Percentiles rank a stretch among this genome's conserved stretches.
Evolutionary conservation across 352 stramenopile genomes (phyloP).

Genomic region (Albugo laibachii): DNA sequence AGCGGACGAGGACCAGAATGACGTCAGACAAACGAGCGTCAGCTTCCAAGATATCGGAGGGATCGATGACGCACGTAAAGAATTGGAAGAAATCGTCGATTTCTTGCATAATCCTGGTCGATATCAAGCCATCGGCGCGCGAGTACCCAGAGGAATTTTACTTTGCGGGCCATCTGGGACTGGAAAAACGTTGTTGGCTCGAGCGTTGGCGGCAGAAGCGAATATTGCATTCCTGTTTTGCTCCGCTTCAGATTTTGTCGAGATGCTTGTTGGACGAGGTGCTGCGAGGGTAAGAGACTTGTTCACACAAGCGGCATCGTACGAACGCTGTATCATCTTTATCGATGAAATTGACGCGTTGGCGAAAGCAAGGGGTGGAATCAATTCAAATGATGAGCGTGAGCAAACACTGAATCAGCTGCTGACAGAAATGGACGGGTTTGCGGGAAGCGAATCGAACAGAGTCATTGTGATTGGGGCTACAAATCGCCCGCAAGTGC

Average conservation of each 20-base stretch:
- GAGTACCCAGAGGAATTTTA: conserved; percentile 85
- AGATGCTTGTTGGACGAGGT: conserved; percentile 91
- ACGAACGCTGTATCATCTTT: conserved; percentile 94
- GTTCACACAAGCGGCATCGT: conserved; percentile 86
- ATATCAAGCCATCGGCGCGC: conserved; percentile 86
- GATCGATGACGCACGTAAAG: conserved; percentile 85
- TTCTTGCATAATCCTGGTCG: conserved; percentile 83
- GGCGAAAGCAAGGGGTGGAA: conserved; percentile 58
- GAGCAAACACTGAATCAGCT: conserved; percentile 93
- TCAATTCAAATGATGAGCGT: conserved; percentile 88
- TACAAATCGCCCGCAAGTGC: conserved; percentile 91
- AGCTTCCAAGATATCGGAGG: conserved; percentile 87
- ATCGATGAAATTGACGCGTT: conserved; percentile 96
- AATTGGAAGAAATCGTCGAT: conserved; percentile 90
- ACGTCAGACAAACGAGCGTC: conserved; percentile 10
- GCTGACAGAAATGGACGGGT: conserved; percentile 78
- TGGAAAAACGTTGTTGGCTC: conserved; percentile 89
- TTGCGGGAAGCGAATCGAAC: conserved; percentile 77
- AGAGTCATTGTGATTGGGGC: conserved; percentile 92
- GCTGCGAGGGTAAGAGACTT: conserved; percentile 85
- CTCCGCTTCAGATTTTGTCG: conserved; percentile 93
- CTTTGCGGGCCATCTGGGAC: conserved; percentile 86
- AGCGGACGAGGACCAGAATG: background rate
- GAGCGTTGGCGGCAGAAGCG: conserved; percentile 83
- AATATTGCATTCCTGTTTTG: conserved; percentile 89